Evolutionary conservation across 2,329 filamentous ascomycete species (phyloP), one percentile per base, ranked within the genome.

Genomic region (Talaromyces marneffei): DNA sequence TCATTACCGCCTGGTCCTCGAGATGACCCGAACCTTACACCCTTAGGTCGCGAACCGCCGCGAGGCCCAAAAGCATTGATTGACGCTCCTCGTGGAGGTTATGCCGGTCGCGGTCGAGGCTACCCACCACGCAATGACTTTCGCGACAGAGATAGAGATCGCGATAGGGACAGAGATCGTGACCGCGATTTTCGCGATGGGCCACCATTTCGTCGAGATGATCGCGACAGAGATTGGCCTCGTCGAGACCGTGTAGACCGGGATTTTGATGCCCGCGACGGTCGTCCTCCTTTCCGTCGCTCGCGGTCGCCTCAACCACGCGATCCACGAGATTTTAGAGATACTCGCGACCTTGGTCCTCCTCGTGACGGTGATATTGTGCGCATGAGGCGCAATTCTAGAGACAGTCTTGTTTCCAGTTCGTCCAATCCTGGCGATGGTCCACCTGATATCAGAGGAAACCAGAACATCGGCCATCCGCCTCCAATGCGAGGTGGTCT

Each of bases 31-130:
- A 83, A 82, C 66, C 81, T 86, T 66, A 86, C 67, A 71, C 81
- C 66, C 65, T 82, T 71, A 72, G 80, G 82, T 12, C 83, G 88
- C 66, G 90, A 95, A 65, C 87, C 90, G 1, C 92, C 92, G 2
- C 84, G 91, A 60, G 92, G 90, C 0, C 91, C 92, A 10, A 91
- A 92, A 74, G 90, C 89, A 3, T 78, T 92, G 61, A 83, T 89
- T 63, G 90, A 93, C 63, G 77, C 84, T 31, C 83, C 85, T n/a
- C 84, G 82, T 65, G 86, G 86, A 33, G 68, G 71, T 23, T 66
- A 69, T 20, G 74, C 75, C 62, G 69, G 75, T 57, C 71, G 89
- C 61, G 87, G 87, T 46, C 82, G 86, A 61, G 85, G 84, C 8
- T 90, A 87, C 69, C 78, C 79, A 44, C 73, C 72, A 44, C 74